These are phyloP conservation scores for Fusarium foetens DNA, from an alignment of 2,329 filamentous ascomycete genomes.

Conservation along the genomic window DNA sequence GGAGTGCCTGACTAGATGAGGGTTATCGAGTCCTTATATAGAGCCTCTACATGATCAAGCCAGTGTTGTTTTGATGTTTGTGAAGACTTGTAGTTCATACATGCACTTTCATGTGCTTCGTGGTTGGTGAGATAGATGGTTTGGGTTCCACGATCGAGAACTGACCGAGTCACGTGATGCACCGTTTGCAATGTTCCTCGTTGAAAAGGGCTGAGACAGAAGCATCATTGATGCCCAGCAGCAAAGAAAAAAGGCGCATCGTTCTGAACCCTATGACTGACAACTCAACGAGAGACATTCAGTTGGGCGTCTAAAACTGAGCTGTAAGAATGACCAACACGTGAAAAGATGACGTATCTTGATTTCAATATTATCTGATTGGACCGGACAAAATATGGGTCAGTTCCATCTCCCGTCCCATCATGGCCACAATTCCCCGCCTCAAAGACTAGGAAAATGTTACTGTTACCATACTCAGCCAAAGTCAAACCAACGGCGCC, in stretches of 20 bases:
- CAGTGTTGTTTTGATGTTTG: neutral
- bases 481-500: constrained; percentile 11
- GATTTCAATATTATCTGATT: constrained; percentile 29
- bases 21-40: neutral
- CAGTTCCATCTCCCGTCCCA: constrained; percentile 12
- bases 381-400: constrained; percentile 34
- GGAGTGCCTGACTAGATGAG: neutral
- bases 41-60: neutral
- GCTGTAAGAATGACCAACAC: constrained; percentile 1
- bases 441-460: constrained; percentile 17
- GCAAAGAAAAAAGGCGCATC: neutral
- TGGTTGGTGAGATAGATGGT: neutral
- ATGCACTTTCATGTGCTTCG: constrained; percentile 2
- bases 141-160: neutral
- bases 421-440: constrained; percentile 29
- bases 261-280: neutral
- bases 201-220: neutral
- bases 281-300: constrained; percentile 11
- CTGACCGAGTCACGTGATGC: neutral
- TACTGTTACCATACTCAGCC: constrained; percentile 8
- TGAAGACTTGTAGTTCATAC: neutral
- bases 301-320: constrained; percentile 24
- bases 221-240: constrained; percentile 7
- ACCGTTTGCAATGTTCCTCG: neutral
- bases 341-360: constrained; percentile 31